Conservation (phyloP, 2,329 filamentous ascomycete genomes). For the Calonectria montana region DNA sequence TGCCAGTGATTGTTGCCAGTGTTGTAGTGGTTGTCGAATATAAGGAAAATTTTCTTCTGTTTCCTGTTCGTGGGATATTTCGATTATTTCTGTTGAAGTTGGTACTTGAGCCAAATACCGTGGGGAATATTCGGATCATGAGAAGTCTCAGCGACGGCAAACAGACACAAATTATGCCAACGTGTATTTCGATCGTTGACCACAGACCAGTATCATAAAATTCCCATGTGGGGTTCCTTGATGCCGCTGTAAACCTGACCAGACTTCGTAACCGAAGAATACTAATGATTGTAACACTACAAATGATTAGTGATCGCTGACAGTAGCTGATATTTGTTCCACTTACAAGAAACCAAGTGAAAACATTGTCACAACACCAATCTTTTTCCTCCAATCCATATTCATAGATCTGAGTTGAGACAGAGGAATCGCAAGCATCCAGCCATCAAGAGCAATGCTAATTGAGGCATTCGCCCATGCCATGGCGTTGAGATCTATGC, state of each 20-base stretch:
- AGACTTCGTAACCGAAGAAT: not conserved
- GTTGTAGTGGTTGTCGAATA: not conserved
- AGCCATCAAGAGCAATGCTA: not conserved
- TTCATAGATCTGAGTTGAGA: not conserved
- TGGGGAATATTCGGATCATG: not conserved
- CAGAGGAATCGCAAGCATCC: not conserved
- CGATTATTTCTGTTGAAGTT: not conserved
- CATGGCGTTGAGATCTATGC: not conserved
- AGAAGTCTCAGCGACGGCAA: not conserved
- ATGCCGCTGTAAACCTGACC: not conserved
- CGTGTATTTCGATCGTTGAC: not conserved
- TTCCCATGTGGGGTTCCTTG: not conserved
- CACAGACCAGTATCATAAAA: not conserved
- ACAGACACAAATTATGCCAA: not conserved
- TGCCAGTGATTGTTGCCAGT: not conserved
- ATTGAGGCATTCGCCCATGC: not conserved
- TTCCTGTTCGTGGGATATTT: not conserved
- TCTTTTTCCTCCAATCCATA: not conserved
- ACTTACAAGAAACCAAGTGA: not conserved
- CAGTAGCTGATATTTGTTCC: accelerated
- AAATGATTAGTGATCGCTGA: not conserved
- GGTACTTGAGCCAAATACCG: not conserved
- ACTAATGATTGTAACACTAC: not conserved
- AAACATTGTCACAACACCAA: not conserved
- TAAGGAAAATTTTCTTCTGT: not conserved